A percentile compares a stretch with the other conserved stretches of the same genome.
Conservation (phyloP, 805 yeast species). For the Candida xiaguanensis region DNA sequence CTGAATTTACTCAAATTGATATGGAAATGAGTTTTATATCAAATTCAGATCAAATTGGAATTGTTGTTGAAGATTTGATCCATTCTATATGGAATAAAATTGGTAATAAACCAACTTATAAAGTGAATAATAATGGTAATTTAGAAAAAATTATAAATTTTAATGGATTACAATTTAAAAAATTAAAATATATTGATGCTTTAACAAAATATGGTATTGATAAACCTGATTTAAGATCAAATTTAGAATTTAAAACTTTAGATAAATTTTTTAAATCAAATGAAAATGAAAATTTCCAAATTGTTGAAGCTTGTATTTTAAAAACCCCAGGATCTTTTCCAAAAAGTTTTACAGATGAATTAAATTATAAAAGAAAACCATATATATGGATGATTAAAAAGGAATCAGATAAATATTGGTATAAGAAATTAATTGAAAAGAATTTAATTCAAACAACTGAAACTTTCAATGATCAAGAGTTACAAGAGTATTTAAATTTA, state of each 20-base stretch:
- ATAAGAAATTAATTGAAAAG: conserved; percentile 29
- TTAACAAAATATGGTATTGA: conserved; percentile 80
- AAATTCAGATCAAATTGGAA: conserved; percentile 60
- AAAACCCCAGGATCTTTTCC: conserved; percentile 46
- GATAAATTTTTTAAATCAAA: conserved; percentile 33
- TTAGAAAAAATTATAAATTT: conserved; percentile 21
- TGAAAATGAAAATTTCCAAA: conserved; percentile 47
- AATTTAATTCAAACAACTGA: conserved; percentile 16
- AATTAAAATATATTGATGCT: conserved; percentile 64
- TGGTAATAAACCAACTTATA: conserved; percentile 36
- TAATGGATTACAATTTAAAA: conserved; percentile 21
- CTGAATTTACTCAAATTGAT: conserved; percentile 97
- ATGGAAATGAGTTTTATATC: conserved; percentile 85
- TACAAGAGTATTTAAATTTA: conserved; percentile 34
- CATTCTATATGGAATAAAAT: conserved; percentile 52
- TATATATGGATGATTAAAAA: conserved; percentile 47
- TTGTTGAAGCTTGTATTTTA: conserved; percentile 71
- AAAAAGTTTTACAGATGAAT: conserved; percentile 31
- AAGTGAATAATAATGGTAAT: conserved; percentile 25
- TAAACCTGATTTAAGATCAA: conserved; percentile 84
- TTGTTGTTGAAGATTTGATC: conserved; percentile 58
- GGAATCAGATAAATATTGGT: conserved; percentile 46
- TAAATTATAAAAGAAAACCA: conserved; percentile 59
- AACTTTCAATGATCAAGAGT: conserved; percentile 13
- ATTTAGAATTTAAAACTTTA: conserved; percentile 48